A percentile compares a stretch with the other conserved stretches of the same genome.
phyloP scores from a whole-genome alignment of 1,284 basidiomycete genomes.

The Pseudozyma tsukubaensis region DNA sequence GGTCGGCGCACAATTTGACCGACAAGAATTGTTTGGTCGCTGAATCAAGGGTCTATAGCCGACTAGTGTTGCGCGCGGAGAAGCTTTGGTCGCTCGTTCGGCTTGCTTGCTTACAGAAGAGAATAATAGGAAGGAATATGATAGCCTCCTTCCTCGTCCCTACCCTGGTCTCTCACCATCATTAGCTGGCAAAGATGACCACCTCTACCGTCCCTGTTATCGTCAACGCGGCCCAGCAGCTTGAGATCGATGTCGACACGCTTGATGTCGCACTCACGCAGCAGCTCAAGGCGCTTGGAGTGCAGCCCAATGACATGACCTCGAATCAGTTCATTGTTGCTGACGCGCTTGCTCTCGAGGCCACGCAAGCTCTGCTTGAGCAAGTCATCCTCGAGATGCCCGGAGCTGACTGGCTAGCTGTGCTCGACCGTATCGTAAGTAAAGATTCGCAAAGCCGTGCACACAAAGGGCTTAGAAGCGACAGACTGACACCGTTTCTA shows the following conservation, averaged over 20 bases:
- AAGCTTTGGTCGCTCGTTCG: too few relatives aligned
- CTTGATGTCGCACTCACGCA: slow-evolving; percentile 33
- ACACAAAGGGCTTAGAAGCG: too few relatives aligned
- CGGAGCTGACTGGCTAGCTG: slow-evolving; percentile 28
- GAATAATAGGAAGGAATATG: too few relatives aligned
- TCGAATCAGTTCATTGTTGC: slow-evolving; percentile 48
- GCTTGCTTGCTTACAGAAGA: too few relatives aligned
- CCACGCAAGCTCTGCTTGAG: slow-evolving; percentile 23
- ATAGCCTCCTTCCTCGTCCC: not conserved
- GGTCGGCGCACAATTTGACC: slow-evolving; percentile 3
- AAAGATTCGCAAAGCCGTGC: too few relatives aligned
- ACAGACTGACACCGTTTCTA: too few relatives aligned
- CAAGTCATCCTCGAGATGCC: slow-evolving; percentile 21
- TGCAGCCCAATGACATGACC: slow-evolving; percentile 45
- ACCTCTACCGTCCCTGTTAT: slow-evolving; percentile 34
- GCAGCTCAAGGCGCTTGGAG: slow-evolving; percentile 31
- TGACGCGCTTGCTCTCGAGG: slow-evolving; percentile 22
- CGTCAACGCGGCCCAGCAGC: slow-evolving; percentile 31
- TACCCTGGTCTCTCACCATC: not conserved
- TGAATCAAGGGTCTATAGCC: too few relatives aligned
- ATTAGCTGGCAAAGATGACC: slow-evolving; percentile 10
- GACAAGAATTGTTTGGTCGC: too few relatives aligned
- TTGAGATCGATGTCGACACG: slow-evolving; percentile 45
- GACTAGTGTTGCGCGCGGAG: too few relatives aligned
- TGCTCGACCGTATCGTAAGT: slow-evolving; percentile 29